phyloP scores from a whole-genome alignment of 495 filamentous ascomycete species.

The Podospora comata region DNA sequence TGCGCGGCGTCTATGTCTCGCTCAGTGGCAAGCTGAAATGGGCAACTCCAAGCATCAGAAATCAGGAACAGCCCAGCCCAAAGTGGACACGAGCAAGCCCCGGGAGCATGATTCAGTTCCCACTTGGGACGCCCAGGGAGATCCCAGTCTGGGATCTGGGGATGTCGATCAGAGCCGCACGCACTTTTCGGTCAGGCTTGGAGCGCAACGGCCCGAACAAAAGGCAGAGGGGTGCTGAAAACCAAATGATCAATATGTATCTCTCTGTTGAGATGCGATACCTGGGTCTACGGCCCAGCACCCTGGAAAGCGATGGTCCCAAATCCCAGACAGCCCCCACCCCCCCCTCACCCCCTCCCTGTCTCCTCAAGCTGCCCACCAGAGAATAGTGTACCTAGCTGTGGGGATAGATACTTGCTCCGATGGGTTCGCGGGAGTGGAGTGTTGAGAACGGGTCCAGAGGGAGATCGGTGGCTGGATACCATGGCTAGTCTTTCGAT shows the following conservation, averaged over 20 bases:
- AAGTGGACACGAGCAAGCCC: neutral
- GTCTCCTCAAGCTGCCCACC: neutral
- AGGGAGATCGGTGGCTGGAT: neutral
- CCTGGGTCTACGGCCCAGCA: no score
- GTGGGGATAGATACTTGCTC: neutral
- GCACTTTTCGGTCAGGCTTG: conserved; percentile 1
- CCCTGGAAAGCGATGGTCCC: neutral
- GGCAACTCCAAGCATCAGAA: neutral
- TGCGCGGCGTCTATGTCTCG: neutral
- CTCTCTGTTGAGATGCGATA: neutral
- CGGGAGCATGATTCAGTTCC: conserved; percentile 2
- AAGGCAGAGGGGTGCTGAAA: conserved; percentile 1
- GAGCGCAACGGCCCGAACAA: conserved; percentile 3
- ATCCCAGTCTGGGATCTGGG: neutral
- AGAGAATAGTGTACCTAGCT: neutral
- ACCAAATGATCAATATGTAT: neutral
- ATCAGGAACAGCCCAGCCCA: neutral
- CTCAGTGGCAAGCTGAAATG: neutral
- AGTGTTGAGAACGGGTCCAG: neutral
- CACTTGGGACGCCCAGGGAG: conserved; percentile 5
- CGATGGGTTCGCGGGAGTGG: no score
- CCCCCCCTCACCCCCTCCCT: no score
- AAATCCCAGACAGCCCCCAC: neutral
- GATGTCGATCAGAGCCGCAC: conserved; percentile 3
- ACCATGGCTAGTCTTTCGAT: neutral